A percentile compares a stretch with the other conserved stretches of the same genome.
phyloP scores from a whole-genome alignment of 1,284 basidiomycete genomes.

The Porodaedalea pini region DNA sequence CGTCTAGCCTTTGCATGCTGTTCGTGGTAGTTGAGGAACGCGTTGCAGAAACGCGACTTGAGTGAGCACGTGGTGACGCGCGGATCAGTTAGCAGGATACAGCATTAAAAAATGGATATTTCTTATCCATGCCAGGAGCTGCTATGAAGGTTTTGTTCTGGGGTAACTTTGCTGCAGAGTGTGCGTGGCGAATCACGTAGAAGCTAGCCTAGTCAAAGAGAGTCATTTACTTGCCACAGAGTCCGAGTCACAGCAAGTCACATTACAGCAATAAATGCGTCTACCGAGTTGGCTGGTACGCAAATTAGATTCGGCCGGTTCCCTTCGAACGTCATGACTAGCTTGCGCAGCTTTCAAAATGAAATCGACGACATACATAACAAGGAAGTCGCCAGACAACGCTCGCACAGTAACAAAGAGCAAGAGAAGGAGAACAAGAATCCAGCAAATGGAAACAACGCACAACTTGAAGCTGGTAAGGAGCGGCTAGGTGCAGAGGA shows the following conservation, averaged over 20 bases:
- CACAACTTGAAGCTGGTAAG: slow-evolving; percentile 19
- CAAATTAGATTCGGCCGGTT: neutral
- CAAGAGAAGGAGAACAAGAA: slow-evolving; percentile 40
- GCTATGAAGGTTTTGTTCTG: neutral
- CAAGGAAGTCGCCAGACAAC: slow-evolving; percentile 60
- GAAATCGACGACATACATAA: slow-evolving; percentile 72
- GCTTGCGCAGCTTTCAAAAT: slow-evolving; percentile 64
- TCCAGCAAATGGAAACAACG: slow-evolving; percentile 21
- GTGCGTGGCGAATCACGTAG: neutral
- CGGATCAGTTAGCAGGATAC: too few species aligned
- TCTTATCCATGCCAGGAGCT: too few species aligned
- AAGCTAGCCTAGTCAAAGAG: neutral
- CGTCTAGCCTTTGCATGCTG: too few species aligned
- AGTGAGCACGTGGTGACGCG: too few species aligned
- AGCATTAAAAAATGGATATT: too few species aligned
- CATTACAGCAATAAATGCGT: slow-evolving; percentile 2
- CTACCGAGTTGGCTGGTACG: too few species aligned
- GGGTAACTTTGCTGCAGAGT: neutral
- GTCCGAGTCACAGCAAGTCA: slow-evolving; percentile 6
- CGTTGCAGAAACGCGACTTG: too few species aligned
- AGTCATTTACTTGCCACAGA: neutral
- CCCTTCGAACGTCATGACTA: slow-evolving; percentile 45
- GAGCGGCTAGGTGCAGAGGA: neutral
- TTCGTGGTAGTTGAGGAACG: too few species aligned
- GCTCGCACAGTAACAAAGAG: slow-evolving; percentile 29